Base-by-base conservation (phyloP, 2,329 filamentous ascomycete species). In the Spiromastix sp. region DNA sequence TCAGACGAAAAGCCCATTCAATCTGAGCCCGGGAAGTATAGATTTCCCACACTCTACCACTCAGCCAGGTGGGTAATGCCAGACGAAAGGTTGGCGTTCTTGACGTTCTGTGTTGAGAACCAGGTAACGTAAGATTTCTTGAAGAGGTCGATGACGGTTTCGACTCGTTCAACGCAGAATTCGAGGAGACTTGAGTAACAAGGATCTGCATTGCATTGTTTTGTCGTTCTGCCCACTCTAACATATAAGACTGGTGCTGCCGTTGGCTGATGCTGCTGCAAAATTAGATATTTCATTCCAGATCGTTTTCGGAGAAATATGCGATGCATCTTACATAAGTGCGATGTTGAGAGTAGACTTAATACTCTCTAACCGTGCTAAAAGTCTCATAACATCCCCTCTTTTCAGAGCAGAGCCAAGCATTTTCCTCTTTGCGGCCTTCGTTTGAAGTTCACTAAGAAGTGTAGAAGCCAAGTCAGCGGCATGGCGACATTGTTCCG, bases 341-440 rank as follows among this genome's bases (percentile, higher is more conserved):
- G 30, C 30, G n/a, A 32, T 18, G 15, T 19, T 32, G 5, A 32
- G 12, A 4, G 30, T 32, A 19, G 30, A 15, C 30, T 32, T 32
- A 18, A 32, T 18, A 11, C 30, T 32, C 15, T 32, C 30, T 18
- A 32, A 19, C 11, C 30, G 5, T n/a, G 13, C 2, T 7, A 32
- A 19, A 32, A 32, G n/a, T n/a, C 15, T 32, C 16, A 17, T 18
- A 32, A 32, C 13, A 3, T 32, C 30, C n/a, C 30, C 15, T 18
- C 15, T 32, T 18, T 18, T 32, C n/a, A 32, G 15, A 32, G 30
- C 30, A 32, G 30, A 32, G 17, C 30, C 30, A 32, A 5, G 15
- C 9, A 10, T 6, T 19, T 32, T 32, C 9, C 17, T 15, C 17
- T 32, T 32, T 2, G 13, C n/a, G 20, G 20, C 20, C 15, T 32